Conservation (phyloP, 768 basidiomycete species). For the Rhodotorula babjevae region DNA sequence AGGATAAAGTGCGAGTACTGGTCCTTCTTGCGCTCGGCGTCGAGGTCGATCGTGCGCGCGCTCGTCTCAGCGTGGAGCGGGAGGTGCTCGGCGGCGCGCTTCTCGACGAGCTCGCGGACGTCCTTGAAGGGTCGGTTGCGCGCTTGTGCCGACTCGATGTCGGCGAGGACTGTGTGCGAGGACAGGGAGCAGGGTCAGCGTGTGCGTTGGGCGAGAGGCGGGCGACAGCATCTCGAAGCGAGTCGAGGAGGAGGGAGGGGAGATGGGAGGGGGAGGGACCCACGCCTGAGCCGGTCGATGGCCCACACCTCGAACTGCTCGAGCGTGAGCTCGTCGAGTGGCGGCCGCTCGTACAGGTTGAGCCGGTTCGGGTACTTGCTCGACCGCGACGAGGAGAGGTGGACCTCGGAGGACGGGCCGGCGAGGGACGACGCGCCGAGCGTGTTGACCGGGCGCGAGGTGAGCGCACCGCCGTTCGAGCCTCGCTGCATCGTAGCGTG, state of each 20-base stretch:
- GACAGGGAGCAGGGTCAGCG: no score
- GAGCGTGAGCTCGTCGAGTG: slow-evolving; percentile 78
- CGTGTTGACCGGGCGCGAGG: slow-evolving; percentile 5
- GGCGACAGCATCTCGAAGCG: slow-evolving; percentile 29
- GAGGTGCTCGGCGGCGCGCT: slow-evolving; percentile 70
- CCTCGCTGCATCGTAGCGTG: not conserved
- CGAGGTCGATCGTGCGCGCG: slow-evolving; percentile 49
- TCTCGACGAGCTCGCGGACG: slow-evolving; percentile 58
- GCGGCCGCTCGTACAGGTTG: slow-evolving; percentile 68
- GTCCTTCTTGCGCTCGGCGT: slow-evolving; percentile 70
- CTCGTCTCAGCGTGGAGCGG: slow-evolving; percentile 62
- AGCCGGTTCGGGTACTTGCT: slow-evolving; percentile 61
- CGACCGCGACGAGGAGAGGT: not conserved
- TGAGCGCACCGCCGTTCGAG: not conserved
- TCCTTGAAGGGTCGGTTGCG: slow-evolving; percentile 80
- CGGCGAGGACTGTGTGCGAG: slow-evolving; percentile 60
- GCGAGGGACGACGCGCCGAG: not conserved
- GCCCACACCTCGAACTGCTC: slow-evolving; percentile 94
- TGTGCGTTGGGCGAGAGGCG: not conserved
- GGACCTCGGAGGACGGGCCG: not conserved
- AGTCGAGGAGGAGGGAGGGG: slow-evolving; percentile 24
- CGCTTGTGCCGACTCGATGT: slow-evolving; percentile 82
- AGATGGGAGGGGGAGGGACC: slow-evolving; percentile 38
- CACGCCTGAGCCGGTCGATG: slow-evolving; percentile 68
- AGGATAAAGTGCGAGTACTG: slow-evolving; percentile 90